Evolutionary conservation across 2,329 filamentous ascomycete genomes (phyloP).

Genomic region (Aureobasidium zeae): DNA sequence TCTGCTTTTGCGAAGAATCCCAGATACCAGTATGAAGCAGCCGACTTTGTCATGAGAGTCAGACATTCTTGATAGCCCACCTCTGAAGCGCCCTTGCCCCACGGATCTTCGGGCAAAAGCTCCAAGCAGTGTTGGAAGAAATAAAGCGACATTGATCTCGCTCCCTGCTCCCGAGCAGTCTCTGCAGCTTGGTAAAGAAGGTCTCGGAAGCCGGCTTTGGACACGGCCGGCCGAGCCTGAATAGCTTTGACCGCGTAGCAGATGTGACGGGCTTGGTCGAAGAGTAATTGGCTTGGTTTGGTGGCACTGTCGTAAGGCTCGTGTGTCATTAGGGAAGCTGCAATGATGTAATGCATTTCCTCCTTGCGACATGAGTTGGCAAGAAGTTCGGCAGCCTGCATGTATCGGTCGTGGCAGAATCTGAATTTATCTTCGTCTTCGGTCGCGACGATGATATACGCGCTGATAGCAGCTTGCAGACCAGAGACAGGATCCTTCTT

Average conservation of each 20-base stretch:
- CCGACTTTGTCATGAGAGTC: constrained; percentile 65
- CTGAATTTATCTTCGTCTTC: constrained; percentile 77
- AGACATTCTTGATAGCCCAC: constrained; percentile 80
- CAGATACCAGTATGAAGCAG: constrained; percentile 76
- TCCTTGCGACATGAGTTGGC: constrained; percentile 56
- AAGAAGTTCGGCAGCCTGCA: constrained; percentile 64
- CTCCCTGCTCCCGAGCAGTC: constrained; percentile 70
- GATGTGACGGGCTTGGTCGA: constrained; percentile 71
- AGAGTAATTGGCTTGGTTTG: constrained; percentile 41
- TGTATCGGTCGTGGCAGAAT: constrained; percentile 82
- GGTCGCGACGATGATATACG: constrained; percentile 71
- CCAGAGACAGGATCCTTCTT: constrained; percentile 66
- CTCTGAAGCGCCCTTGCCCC: constrained; percentile 56
- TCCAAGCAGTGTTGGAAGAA: constrained; percentile 70
- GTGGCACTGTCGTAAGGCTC: constrained; percentile 50
- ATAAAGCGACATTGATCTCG: constrained; percentile 68
- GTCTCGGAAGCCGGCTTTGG: constrained; percentile 50
- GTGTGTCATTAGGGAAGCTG: constrained; percentile 69
- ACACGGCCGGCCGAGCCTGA: constrained; percentile 49
- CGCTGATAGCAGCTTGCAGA: constrained; percentile 70
- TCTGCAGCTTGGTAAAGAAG: constrained; percentile 72
- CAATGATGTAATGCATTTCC: constrained; percentile 88
- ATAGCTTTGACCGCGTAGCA: constrained; percentile 70
- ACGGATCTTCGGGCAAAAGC: constrained; percentile 71
- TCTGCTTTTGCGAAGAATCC: constrained; percentile 60